A percentile compares a stretch with the other conserved stretches of the same genome.
Conservation (phyloP, 2,329 filamentous ascomycete genomes). For the Cytospora mali region DNA sequence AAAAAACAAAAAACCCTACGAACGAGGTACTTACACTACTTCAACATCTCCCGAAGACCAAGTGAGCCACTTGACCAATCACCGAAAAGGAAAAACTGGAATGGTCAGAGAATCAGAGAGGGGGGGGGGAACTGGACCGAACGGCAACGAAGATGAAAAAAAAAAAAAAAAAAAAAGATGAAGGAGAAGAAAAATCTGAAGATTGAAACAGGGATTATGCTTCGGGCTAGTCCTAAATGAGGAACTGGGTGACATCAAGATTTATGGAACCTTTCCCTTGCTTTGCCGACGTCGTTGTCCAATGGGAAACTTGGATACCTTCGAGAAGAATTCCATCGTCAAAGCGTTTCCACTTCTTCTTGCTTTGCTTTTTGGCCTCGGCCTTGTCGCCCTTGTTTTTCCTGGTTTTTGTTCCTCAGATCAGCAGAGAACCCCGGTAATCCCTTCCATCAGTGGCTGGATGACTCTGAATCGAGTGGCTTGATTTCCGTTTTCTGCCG, state of each 20-base stretch:
- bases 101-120: neutral
- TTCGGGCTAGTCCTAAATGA: constrained; percentile 3
- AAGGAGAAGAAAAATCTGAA: constrained; percentile 13
- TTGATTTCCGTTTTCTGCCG: too few relatives aligned
- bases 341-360: constrained; percentile 4
- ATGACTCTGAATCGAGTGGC: too few relatives aligned
- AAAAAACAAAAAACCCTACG: too few relatives aligned
- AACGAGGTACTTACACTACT: too few relatives aligned
- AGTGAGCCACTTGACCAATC: neutral
- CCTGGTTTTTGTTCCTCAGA: neutral
- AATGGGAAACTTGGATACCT: constrained; percentile 8
- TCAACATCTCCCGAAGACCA: neutral
- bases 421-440: neutral
- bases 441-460: too few relatives aligned
- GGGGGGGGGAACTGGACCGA: neutral
- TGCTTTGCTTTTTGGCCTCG: neutral
- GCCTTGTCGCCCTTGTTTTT: neutral
- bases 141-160: neutral
- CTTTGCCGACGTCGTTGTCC: neutral
- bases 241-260: constrained; percentile 17
- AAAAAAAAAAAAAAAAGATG: neutral
- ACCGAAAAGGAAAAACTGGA: neutral
- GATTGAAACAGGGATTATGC: constrained; percentile 7
- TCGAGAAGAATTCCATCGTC: constrained; percentile 24
- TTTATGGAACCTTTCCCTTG: neutral